Conservation (phyloP, 148 eudicot genomes). For the Polygonum aviculare region DNA sequence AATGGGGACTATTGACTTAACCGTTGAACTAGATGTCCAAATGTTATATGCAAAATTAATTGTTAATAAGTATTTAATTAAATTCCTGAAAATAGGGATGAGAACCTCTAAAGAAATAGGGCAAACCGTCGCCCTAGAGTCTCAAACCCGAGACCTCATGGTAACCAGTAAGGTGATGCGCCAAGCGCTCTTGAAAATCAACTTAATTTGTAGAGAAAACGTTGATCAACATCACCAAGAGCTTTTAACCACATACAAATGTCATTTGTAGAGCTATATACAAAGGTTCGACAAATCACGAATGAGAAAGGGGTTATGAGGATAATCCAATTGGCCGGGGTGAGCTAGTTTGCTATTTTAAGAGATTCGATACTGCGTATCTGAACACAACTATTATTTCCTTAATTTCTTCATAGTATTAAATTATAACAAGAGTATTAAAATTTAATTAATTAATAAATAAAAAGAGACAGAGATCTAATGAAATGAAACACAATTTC, state of each 20-base stretch:
- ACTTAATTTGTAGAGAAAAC: background rate
- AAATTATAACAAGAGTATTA: background rate
- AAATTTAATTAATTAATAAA: background rate
- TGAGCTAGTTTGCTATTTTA: background rate
- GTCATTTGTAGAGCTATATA: too few species aligned
- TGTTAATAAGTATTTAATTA: too few species aligned
- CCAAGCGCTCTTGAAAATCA: too few species aligned
- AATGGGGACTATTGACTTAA: too few species aligned
- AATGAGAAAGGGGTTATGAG: background rate
- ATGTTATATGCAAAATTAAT: too few species aligned
- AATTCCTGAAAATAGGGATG: too few species aligned
- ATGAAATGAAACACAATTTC: background rate
- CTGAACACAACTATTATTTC: background rate
- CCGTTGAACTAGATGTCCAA: too few species aligned
- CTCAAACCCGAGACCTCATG: too few species aligned
- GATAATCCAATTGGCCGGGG: background rate
- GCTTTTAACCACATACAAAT: background rate
- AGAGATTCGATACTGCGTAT: constrained; percentile 6
- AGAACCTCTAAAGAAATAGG: too few species aligned
- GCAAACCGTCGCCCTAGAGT: too few species aligned
- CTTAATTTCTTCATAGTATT: background rate
- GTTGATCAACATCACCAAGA: background rate
- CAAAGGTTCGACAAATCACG: background rate
- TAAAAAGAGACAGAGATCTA: background rate
- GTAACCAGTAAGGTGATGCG: too few species aligned